These are phyloP conservation scores for Pleurotus pulmonarius DNA, from an alignment of 768 basidiomycete species.

Conservation along the genomic window DNA sequence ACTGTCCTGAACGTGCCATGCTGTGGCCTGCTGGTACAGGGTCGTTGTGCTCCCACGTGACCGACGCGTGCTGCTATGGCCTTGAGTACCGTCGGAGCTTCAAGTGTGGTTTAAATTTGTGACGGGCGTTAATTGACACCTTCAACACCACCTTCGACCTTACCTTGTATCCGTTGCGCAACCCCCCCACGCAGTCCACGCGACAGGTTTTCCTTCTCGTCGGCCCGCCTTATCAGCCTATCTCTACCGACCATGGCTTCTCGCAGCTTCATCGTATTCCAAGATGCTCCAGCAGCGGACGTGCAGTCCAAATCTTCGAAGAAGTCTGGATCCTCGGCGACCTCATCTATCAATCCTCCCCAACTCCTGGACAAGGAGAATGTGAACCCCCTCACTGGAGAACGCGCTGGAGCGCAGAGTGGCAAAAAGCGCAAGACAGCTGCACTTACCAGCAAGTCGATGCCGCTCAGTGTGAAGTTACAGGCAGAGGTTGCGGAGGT, in stretches of 20 bases:
- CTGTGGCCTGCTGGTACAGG: not conserved
- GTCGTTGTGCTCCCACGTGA: constrained; percentile 1
- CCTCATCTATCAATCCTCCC: not conserved
- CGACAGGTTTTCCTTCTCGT: not conserved
- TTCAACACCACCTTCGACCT: not conserved
- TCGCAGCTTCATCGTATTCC: constrained; percentile 6
- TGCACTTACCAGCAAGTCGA: constrained; percentile 52
- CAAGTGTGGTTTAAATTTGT: constrained; percentile 6
- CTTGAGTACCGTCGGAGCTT: constrained; percentile 4
- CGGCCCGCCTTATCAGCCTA: not conserved
- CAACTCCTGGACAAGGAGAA: constrained; percentile 70
- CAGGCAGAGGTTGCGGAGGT: constrained; percentile 40
- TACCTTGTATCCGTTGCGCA: not conserved
- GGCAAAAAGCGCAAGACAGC: constrained; percentile 65
- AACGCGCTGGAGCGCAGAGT: constrained; percentile 39
- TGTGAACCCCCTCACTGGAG: constrained; percentile 69
- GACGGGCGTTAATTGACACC: not conserved
- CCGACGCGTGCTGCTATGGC: not conserved
- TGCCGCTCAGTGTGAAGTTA: constrained; percentile 34
- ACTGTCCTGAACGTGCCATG: no score
- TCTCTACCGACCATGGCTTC: not conserved
- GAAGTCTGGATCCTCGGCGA: not conserved
- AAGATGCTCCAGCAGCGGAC: not conserved
- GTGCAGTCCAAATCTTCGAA: not conserved
- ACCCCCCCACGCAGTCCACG: no score